Conservation (phyloP, 1,139 yeast species). For the Nakaseomyces kungkrabaensis region DNA sequence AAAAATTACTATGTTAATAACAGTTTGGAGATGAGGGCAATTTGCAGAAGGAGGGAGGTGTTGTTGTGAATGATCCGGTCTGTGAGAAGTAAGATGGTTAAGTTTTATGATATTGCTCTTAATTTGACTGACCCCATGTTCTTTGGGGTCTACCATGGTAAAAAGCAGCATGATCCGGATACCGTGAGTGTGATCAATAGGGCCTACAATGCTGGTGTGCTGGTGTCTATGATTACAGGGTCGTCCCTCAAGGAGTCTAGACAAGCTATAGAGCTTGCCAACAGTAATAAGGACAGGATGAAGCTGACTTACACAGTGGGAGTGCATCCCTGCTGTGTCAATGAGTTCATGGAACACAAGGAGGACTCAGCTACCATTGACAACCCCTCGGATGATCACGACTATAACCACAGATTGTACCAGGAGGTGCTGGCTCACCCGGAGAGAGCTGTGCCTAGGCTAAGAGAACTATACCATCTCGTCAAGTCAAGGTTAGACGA, state of each 20-base stretch:
- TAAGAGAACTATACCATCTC: conserved; percentile 37
- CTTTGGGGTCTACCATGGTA: conserved; percentile 66
- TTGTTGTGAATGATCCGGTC: background rate
- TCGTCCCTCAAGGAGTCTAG: conserved; percentile 59
- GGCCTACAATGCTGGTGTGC: conserved; percentile 57
- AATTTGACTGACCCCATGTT: conserved; percentile 88
- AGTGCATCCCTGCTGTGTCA: conserved; percentile 86
- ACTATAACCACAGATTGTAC: conserved; percentile 25
- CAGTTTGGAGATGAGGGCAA: too few species aligned
- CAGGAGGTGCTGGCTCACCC: conserved; percentile 32
- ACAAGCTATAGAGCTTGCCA: conserved; percentile 30
- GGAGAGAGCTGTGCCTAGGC: conserved; percentile 9
- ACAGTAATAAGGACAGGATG: conserved; percentile 15
- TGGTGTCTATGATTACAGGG: conserved; percentile 71
- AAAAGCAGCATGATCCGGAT: conserved; percentile 58
- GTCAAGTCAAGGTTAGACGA: conserved; percentile 40
- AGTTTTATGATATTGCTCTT: conserved; percentile 46
- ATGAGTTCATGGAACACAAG: conserved; percentile 38
- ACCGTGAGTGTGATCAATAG: conserved; percentile 52
- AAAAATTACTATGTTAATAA: too few species aligned
- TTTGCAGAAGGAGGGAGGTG: too few species aligned
- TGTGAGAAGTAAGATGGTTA: background rate
- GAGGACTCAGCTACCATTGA: conserved; percentile 11
- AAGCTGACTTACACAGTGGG: conserved; percentile 66
- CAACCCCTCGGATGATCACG: conserved; percentile 18